phyloP scores from a whole-genome alignment of 164 flowering plant genomes.

The Vitis amurensis region DNA sequence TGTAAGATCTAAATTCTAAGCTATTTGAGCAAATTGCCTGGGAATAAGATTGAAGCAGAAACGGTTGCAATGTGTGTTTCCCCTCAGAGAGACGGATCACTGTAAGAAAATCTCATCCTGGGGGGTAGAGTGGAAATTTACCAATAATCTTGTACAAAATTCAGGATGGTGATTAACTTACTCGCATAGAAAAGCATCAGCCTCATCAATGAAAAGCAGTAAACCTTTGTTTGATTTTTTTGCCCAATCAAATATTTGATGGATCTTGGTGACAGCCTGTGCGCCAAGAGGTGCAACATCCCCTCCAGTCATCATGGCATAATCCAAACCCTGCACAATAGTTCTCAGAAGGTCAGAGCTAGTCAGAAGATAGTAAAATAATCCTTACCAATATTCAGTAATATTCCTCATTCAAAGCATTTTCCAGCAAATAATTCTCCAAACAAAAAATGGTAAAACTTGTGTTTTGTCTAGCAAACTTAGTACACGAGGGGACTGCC shows the following conservation, averaged over 20 bases:
- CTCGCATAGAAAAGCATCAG: conserved; percentile 98
- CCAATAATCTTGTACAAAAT: background rate
- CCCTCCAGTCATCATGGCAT: conserved; percentile 99
- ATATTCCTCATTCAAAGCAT: background rate
- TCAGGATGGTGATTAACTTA: conserved; percentile 37
- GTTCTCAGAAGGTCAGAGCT: background rate
- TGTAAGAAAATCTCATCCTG: too few species aligned
- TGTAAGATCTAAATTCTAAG: too few species aligned
- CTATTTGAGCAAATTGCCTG: too few species aligned
- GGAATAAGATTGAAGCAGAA: too few species aligned
- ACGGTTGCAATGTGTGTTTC: too few species aligned
- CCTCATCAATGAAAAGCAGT: conserved; percentile 87
- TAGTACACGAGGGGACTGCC: too few species aligned
- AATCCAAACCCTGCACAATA: conserved; percentile 78
- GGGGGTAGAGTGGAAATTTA: background rate
- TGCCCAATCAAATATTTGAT: conserved; percentile 92
- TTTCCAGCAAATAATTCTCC: too few species aligned
- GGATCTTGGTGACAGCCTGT: conserved; percentile 94
- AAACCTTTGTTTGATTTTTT: conserved; percentile 81
- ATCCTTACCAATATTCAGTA: background rate
- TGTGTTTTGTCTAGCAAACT: too few species aligned
- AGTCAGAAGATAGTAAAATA: background rate
- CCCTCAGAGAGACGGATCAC: too few species aligned
- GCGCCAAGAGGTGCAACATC: conserved; percentile 95
- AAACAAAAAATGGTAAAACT: too few species aligned